A percentile compares a stretch with the other conserved stretches of the same genome.
Conservation (phyloP, 2,329 filamentous ascomycete genomes). For the Venturia asperata region DNA sequence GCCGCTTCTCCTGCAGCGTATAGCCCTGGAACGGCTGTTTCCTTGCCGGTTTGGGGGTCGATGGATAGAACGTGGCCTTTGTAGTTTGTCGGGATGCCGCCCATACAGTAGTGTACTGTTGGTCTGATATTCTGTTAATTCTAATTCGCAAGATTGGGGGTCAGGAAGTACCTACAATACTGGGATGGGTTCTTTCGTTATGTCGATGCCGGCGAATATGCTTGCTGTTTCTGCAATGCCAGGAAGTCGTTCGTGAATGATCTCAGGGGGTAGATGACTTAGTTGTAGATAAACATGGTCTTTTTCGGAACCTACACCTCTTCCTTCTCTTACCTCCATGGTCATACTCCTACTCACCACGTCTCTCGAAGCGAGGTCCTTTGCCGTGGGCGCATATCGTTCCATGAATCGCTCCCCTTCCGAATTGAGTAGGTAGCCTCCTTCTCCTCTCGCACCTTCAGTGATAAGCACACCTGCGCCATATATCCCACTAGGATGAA, state of each 20-base stretch:
- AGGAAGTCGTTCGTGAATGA: slow-evolving; percentile 42
- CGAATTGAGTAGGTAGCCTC: slow-evolving; percentile 44
- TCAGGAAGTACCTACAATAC: slow-evolving; percentile 31
- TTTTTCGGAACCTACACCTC: slow-evolving; percentile 40
- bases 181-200: slow-evolving; percentile 44
- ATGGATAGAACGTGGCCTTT: slow-evolving; percentile 42
- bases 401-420: slow-evolving; percentile 47
- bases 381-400: slow-evolving; percentile 45
- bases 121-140: slow-evolving; percentile 28
- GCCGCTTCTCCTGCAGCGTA: slow-evolving; percentile 45
- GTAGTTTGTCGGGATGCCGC: slow-evolving; percentile 45
- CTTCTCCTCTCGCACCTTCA: slow-evolving; percentile 45
- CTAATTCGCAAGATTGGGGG: neutral
- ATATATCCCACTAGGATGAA: slow-evolving; percentile 46
- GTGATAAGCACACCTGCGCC: slow-evolving; percentile 46
- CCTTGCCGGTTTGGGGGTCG: slow-evolving; percentile 30
- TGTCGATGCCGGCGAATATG: slow-evolving; percentile 45
- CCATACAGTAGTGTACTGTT: slow-evolving; percentile 48
- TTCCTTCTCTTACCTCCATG: slow-evolving; percentile 42
- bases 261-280: slow-evolving; percentile 40
- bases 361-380: slow-evolving; percentile 44
- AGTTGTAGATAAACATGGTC: slow-evolving; percentile 45
- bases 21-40: slow-evolving; percentile 39
- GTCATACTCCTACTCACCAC: slow-evolving; percentile 44
- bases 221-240: slow-evolving; percentile 46